phyloP scores from a whole-genome alignment of 345 rosid species.

The Populus euphratica region DNA sequence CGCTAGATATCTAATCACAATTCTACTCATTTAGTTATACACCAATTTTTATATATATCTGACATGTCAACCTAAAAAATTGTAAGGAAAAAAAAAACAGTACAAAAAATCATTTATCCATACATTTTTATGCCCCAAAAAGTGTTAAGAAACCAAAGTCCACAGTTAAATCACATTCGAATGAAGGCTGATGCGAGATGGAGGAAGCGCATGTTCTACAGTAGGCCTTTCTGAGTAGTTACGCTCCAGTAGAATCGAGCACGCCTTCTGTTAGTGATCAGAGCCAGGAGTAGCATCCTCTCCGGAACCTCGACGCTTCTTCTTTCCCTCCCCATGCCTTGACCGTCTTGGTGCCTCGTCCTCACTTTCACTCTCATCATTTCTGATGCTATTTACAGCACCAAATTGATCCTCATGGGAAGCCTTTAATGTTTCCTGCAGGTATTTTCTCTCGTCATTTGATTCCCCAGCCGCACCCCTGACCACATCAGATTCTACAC shows the following conservation, averaged over 20 bases:
- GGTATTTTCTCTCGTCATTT: conserved; percentile 44
- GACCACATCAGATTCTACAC: conserved; percentile 50
- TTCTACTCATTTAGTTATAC: too few relatives aligned
- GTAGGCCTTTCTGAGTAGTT: background rate
- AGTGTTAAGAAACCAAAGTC: background rate
- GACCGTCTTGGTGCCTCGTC: conserved; percentile 97
- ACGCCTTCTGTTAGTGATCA: conserved; percentile 4
- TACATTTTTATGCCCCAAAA: background rate
- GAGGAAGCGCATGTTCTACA: background rate
- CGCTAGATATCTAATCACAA: background rate
- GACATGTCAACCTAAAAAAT: background rate
- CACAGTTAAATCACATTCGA: background rate
- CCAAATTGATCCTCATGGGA: conserved; percentile 47
- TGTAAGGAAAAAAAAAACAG: too few relatives aligned
- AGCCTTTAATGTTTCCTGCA: conserved; percentile 38
- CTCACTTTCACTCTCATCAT: conserved; percentile 80
- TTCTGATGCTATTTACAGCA: conserved; percentile 48
- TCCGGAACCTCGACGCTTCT: conserved; percentile 38
- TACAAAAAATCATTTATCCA: background rate
- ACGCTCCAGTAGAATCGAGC: background rate
- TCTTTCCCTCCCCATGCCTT: conserved; percentile 83
- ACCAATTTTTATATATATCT: background rate
- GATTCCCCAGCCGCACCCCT: conserved; percentile 35
- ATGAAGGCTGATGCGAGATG: background rate
- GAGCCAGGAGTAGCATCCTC: conserved; percentile 18